Evolutionary conservation across 805 yeast species (phyloP).

Genomic region (Kazachstania kunashirensis): DNA sequence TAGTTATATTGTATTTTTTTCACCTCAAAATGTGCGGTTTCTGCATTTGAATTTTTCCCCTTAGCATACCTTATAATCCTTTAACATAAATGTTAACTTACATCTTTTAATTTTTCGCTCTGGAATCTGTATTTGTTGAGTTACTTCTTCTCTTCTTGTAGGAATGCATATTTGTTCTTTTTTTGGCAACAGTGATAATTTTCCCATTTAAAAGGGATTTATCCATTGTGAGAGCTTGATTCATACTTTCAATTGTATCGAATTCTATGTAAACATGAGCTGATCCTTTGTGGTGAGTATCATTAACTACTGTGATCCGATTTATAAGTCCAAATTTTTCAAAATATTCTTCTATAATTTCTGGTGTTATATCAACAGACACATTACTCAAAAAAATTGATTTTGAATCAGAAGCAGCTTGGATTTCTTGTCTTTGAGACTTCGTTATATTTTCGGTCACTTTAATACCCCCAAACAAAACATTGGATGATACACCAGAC

Average conservation of each 20-base stretch:
- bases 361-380: conserved; percentile 40
- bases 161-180: conserved; percentile 49
- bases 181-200: conserved; percentile 37
- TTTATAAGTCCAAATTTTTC: conserved; percentile 37
- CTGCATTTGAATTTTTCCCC: no score
- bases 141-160: no score
- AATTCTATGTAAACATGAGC: conserved; percentile 63
- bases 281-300: conserved; percentile 35
- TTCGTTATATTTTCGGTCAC: conserved; percentile 1
- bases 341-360: conserved; percentile 40
- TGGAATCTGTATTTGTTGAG: no score
- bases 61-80: no score
- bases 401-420: conserved; percentile 40
- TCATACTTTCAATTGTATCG: conserved; percentile 34
- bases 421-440: conserved; percentile 14
- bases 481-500: not conserved
- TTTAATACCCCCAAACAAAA: no score
- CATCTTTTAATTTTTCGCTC: no score
- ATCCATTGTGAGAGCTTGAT: conserved; percentile 38
- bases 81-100: no score
- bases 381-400: conserved; percentile 49
- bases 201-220: conserved; percentile 39
- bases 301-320: conserved; percentile 41
- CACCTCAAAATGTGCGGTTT: no score
- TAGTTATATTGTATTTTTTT: no score